A percentile compares a stretch with the other conserved stretches of the same genome.
These are phyloP conservation scores for Litsea cubeba DNA, from an alignment of 164 flowering plant species.

Conservation along the genomic window DNA sequence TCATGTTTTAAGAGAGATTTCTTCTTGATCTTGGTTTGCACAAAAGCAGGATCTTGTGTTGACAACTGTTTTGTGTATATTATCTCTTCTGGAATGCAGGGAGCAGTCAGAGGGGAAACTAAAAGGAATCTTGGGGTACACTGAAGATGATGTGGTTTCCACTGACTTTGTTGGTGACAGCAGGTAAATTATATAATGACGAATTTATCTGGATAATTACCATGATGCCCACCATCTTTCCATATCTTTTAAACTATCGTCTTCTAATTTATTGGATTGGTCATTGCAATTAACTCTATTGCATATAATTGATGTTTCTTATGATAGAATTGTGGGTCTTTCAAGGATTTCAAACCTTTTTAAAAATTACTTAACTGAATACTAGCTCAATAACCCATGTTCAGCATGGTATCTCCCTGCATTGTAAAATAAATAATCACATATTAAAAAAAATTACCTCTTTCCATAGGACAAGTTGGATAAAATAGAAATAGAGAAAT, in stretches of 20 bases:
- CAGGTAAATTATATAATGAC: conserved; percentile 38
- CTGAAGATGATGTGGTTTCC: conserved; percentile 90
- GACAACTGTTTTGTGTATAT: not conserved
- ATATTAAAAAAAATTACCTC: too few relatives aligned
- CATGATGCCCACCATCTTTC: not conserved
- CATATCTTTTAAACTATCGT: not conserved
- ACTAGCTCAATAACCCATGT: too few relatives aligned
- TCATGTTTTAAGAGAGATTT: too few relatives aligned
- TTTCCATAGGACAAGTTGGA: too few relatives aligned
- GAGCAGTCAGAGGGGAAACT: conserved; percentile 73
- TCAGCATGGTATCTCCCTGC: too few relatives aligned
- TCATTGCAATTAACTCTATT: not conserved
- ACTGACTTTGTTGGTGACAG: conserved; percentile 83
- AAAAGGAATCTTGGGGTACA: conserved; percentile 88
- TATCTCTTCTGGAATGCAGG: conserved; percentile 28
- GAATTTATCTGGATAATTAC: not conserved
- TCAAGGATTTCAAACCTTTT: too few relatives aligned
- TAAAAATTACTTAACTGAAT: too few relatives aligned
- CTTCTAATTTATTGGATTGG: not conserved
- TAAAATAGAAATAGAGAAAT: too few relatives aligned
- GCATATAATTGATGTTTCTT: too few relatives aligned
- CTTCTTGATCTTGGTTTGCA: not conserved
- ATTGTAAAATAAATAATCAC: too few relatives aligned
- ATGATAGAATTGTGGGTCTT: too few relatives aligned
- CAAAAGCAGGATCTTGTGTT: not conserved